Evolutionary conservation across 2,329 filamentous ascomycete species (phyloP), one percentile per base, ranked within the genome.

Genomic region (Fonsecaea monophora): DNA sequence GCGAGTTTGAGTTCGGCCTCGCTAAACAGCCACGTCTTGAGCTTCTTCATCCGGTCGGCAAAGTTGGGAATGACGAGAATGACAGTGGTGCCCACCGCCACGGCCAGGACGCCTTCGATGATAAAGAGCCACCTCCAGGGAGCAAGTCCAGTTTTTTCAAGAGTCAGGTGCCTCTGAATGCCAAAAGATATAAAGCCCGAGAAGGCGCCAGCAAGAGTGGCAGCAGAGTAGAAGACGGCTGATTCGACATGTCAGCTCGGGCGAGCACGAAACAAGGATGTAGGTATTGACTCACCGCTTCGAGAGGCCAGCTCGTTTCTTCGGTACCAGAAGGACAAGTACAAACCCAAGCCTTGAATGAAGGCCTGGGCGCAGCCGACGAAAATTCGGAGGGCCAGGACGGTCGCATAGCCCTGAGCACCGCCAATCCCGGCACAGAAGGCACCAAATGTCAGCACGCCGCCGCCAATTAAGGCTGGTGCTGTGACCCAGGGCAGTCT

Each of bases 201-300:
- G 73, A 92, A 92, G 1, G 90, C 90, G 3, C 89, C 89, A 0
- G 88, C 89, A 32, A 92, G 84, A 34, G 92, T 80, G 0, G 87
- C 87, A 0, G 89, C 90, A 0, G 87, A 88, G 75, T 65, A 65
- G 15, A 60, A 48, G 37, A 48, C 45, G 7, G 32, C 57, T 45
- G 15, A 18, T 21, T 32, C 21, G 8, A 15, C 40, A 13, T 4
- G 35, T 57, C 30, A 57, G 54, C 18, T 7, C 7, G 25, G 9
- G 34, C 32, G 10, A 18, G 32, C 5, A 12, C 13, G 10, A n/a
- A n/a, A 18, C 34, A 25, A n/a, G 35, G 35, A 13, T 13, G 38
- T 13, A 13, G 25, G 25, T 25, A 25, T 25, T 25, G 38, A 65
- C 48, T 32, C 32, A 60, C 42, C 63, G 13, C 35, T 42, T 65